These are phyloP conservation scores for Zizania latifolia DNA, from an alignment of 176 grass and related monocot genomes.

Conservation along the genomic window DNA sequence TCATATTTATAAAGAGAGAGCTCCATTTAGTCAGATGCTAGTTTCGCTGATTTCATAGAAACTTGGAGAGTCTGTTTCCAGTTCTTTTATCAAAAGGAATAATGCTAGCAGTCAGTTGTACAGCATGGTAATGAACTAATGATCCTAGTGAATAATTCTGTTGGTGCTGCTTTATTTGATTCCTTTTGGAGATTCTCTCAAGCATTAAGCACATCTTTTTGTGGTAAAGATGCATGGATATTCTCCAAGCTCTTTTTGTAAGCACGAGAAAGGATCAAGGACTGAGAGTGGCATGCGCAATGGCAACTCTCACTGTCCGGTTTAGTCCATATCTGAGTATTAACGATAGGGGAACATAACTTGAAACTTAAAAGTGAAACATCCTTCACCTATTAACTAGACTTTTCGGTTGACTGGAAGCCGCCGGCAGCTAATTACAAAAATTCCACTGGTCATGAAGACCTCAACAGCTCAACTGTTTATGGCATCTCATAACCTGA, in stretches of 20 bases:
- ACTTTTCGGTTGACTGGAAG: too few relatives aligned
- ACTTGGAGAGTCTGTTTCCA: neutral
- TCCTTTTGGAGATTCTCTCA: too few relatives aligned
- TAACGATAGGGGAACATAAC: too few relatives aligned
- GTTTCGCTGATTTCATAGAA: constrained; percentile 14
- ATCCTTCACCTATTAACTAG: too few relatives aligned
- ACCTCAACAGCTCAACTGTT: neutral
- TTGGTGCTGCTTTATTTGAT: neutral
- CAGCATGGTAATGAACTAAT: constrained; percentile 21
- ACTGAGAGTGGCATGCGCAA: too few relatives aligned
- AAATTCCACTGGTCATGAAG: constrained; percentile 4
- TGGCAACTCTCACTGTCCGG: too few relatives aligned
- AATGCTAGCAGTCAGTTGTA: constrained; percentile 35
- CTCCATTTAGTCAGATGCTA: constrained; percentile 22
- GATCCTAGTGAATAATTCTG: constrained; percentile 3
- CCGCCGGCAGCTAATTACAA: constrained; percentile 23
- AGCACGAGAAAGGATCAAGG: too few relatives aligned
- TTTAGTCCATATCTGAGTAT: too few relatives aligned
- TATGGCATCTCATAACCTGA: neutral
- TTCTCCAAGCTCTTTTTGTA: too few relatives aligned
- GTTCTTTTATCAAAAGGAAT: constrained; percentile 24
- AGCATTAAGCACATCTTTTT: too few relatives aligned
- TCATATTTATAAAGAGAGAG: neutral
- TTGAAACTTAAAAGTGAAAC: too few relatives aligned
- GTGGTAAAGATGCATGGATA: too few relatives aligned